phyloP scores from a whole-genome alignment of 1,284 basidiomycete species.

The Papiliotrema nemorosa region DNA sequence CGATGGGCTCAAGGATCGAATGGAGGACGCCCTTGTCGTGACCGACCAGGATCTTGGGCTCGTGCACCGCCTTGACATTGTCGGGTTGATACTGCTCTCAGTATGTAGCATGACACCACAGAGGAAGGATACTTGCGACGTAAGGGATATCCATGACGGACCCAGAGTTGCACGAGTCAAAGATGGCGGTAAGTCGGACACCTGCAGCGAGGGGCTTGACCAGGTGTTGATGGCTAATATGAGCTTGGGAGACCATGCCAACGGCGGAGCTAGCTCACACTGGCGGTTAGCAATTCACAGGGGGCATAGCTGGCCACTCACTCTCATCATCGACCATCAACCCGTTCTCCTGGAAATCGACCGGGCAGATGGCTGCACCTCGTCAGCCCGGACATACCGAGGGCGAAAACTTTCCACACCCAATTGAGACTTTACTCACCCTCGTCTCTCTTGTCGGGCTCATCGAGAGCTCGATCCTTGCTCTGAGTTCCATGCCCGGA shows the following conservation, averaged over 20 bases:
- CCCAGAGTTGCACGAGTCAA: conserved; percentile 58
- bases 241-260: background rate
- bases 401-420: too few relatives aligned
- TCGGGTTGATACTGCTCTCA: background rate
- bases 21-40: background rate
- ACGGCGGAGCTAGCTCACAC: background rate
- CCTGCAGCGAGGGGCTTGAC: conserved; percentile 67
- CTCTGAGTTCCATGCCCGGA: conserved; percentile 78
- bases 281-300: background rate
- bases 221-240: conserved; percentile 54
- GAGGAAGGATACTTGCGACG: conserved; percentile 23
- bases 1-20: background rate
- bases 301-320: conserved; percentile 14
- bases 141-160: conserved; percentile 53
- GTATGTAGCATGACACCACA: background rate
- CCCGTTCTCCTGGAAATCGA: conserved; percentile 67
- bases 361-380: conserved; percentile 76
- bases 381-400: too few relatives aligned
- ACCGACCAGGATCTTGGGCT: background rate
- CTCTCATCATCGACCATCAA: conserved; percentile 67
- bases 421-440: conserved; percentile 2
- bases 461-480: conserved; percentile 60
- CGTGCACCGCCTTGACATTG: background rate
- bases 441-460: conserved; percentile 47
- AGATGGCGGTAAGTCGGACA: conserved; percentile 83